Conservation (phyloP, 805 yeast species). For the Pichia nanzhaoensis region DNA sequence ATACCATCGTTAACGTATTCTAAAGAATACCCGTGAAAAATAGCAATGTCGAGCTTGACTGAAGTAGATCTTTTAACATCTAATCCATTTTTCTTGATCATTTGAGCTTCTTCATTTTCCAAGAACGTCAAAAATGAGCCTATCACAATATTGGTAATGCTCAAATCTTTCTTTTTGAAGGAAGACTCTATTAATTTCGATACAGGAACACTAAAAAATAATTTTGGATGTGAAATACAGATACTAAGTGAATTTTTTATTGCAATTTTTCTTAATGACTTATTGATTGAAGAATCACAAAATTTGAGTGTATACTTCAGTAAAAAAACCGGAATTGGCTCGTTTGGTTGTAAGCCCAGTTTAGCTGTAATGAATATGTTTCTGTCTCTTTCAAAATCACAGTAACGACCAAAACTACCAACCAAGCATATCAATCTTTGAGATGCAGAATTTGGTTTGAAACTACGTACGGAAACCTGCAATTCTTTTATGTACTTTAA, state of each 20-base stretch:
- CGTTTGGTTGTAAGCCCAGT: slow-evolving; percentile 42
- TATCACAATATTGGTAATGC: slow-evolving; percentile 44
- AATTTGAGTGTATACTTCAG: slow-evolving; percentile 54
- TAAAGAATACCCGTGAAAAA: slow-evolving; percentile 48
- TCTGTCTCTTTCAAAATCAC: slow-evolving; percentile 48
- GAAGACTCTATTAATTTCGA: slow-evolving; percentile 46
- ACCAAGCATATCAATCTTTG: slow-evolving; percentile 53
- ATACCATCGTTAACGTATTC: slow-evolving; percentile 57
- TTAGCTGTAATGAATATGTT: slow-evolving; percentile 33
- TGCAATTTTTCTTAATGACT: slow-evolving; percentile 41
- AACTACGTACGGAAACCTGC: slow-evolving; percentile 5
- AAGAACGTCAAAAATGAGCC: slow-evolving; percentile 55
- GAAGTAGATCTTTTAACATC: slow-evolving; percentile 32
- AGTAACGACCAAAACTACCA: slow-evolving; percentile 66
- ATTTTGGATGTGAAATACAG: slow-evolving; percentile 56
- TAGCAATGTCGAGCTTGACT: slow-evolving; percentile 37
- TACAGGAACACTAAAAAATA: slow-evolving; percentile 55
- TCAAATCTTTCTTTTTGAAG: slow-evolving; percentile 33
- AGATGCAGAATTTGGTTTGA: slow-evolving; percentile 39
- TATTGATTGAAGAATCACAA: slow-evolving; percentile 30
- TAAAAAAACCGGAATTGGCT: slow-evolving; percentile 50
- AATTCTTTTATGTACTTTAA: slow-evolving; percentile 37
- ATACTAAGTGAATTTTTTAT: slow-evolving; percentile 51
- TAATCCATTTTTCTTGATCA: slow-evolving; percentile 36
- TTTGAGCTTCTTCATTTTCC: slow-evolving; percentile 44